These are phyloP conservation scores for Leccinum obscurum DNA, from an alignment of 768 basidiomycete species.

Conservation along the genomic window DNA sequence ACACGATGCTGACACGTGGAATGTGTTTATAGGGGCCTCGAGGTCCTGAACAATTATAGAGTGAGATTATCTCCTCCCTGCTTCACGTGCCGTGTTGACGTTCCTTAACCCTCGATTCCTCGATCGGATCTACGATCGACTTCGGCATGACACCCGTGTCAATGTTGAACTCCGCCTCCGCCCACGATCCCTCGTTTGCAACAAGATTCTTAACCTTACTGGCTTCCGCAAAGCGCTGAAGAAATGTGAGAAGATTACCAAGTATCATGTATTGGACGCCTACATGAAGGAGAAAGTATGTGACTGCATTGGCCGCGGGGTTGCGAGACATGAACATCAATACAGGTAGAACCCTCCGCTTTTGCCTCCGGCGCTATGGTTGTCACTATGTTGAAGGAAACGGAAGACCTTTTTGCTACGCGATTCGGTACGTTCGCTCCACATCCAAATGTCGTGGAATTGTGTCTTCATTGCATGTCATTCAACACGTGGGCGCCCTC, in stretches of 20 bases:
- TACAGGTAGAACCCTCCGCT: constrained; percentile 63
- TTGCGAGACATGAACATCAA: background rate
- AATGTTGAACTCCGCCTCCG: background rate
- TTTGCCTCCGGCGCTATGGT: constrained; percentile 67
- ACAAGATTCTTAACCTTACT: constrained; percentile 80
- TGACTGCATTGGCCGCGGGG: background rate
- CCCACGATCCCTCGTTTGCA: background rate
- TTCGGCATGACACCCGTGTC: background rate
- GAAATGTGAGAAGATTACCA: constrained; percentile 82
- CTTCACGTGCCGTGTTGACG: background rate
- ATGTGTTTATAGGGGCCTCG: constrained; percentile 55
- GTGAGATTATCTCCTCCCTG: constrained; percentile 36
- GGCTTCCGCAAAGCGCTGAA: constrained; percentile 88
- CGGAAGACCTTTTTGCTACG: constrained; percentile 74
- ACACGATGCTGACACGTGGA: constrained; percentile 9
- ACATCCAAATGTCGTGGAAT: background rate
- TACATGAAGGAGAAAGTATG: constrained; percentile 79
- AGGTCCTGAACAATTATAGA: constrained; percentile 87
- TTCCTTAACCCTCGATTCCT: background rate
- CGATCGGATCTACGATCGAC: constrained; percentile 1
- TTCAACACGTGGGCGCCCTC: background rate
- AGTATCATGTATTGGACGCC: constrained; percentile 67
- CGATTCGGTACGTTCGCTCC: constrained; percentile 63
- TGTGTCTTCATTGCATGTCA: background rate
- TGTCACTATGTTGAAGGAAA: constrained; percentile 65